Conservation (phyloP, 306 rosid genomes). For the Dryas octopetala region DNA sequence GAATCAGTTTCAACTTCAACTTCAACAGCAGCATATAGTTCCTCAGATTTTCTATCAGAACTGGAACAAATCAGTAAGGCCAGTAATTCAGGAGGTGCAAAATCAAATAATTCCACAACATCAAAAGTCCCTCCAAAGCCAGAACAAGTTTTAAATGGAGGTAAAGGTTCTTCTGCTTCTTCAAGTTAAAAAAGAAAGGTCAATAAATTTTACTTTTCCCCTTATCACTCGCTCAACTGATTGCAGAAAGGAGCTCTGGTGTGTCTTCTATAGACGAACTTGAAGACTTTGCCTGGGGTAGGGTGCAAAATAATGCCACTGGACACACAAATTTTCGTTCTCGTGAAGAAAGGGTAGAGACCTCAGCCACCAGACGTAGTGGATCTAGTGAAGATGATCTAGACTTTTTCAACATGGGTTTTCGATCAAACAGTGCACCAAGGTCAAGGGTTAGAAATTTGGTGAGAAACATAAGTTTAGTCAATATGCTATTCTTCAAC, state of each 20-base stretch:
- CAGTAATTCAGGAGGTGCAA: conserved; percentile 44
- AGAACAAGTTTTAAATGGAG: conserved; percentile 36
- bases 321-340: conserved; percentile 34
- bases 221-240: conserved; percentile 22
- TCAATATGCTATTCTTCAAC: conserved; percentile 19
- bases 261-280: conserved; percentile 74
- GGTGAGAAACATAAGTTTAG: conserved; percentile 45
- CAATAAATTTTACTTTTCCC: background rate
- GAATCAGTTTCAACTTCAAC: conserved; percentile 57
- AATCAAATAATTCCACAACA: conserved; percentile 36
- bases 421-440: conserved; percentile 79
- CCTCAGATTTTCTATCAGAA: conserved; percentile 48
- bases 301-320: conserved; percentile 38
- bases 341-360: conserved; percentile 29
- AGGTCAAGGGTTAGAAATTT: conserved; percentile 59
- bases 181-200: conserved; percentile 23
- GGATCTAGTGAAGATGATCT: conserved; percentile 52
- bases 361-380: conserved; percentile 36
- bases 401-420: conserved; percentile 54
- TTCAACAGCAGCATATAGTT: conserved; percentile 33
- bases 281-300: conserved; percentile 72
- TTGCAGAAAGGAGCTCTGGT: conserved; percentile 48
- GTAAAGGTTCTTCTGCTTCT: conserved; percentile 48
- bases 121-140: conserved; percentile 70
- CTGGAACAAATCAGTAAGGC: conserved; percentile 46